Base-by-base conservation (phyloP, 1,139 yeast genomes). In the Geotrichum armillariae region DNA sequence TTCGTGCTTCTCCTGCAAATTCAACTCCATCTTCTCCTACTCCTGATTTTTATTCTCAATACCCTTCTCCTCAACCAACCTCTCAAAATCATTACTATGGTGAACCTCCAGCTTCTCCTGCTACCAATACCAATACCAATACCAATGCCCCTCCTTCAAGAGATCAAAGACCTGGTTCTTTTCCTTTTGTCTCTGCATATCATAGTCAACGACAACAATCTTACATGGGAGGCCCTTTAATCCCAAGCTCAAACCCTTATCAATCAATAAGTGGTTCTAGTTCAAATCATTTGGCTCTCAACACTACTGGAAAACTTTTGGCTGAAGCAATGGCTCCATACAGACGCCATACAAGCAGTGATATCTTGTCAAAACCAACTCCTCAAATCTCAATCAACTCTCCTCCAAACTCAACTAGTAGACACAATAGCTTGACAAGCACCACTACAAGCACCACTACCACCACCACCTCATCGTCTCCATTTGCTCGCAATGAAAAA, bases 91-190 rank as follows among this genome's bases (percentile, higher is more conserved):
- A 23, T 34, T 42, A 37, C 22, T 49, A 23, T 31, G 41, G 42
- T 36, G 46, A 41, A 36, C 50, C 36, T 20, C 45, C 41, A 27
- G 31, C 47, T 21, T 40, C 49, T 31, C 47, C 54, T 4, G 36
- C 45, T 21, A 23, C 45, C 20, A 23, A 46, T 20, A 16, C 36
- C 20, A 27, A 49, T n/a, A 47, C 22, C 18, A 12, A 36, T 18
- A 52, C 37, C 11, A 34, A 37, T 32, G 47, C 36, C 20, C 62
- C 60, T 11, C 61, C 60, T 12, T 36, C 58, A 4, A 54, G 66
- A 25, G 65, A 63, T 36, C 64, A 61, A 47, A 61, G 66, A 4
- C 65, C 65, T 1, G 66, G 66, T 3, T 62, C 66, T 14, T 61
- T 60, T 52, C 67, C 67, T 1, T 49, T 60, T 40, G 54, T 53